A percentile compares a stretch with the other conserved stretches of the same genome.
Evolutionary conservation across 805 yeast genomes (phyloP).

Genomic region (Vanderwaltozyma yarrowii): DNA sequence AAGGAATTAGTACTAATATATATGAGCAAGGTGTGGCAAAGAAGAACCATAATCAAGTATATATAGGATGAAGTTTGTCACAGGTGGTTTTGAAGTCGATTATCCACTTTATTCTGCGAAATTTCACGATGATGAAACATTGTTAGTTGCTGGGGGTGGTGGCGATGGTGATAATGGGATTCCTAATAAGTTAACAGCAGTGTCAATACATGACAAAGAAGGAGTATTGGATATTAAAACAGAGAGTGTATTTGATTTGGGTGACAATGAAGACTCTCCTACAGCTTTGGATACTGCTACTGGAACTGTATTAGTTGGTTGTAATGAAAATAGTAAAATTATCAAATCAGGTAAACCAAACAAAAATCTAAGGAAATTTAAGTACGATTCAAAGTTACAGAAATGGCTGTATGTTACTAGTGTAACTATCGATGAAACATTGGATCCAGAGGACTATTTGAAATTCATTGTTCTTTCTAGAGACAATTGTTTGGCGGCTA

Average conservation of each 20-base stretch:
- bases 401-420: constrained; percentile 32
- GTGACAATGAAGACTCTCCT: constrained; percentile 74
- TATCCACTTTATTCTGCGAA: constrained; percentile 76
- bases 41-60: too few relatives aligned
- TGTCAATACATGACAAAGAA: constrained; percentile 45
- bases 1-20: too few relatives aligned
- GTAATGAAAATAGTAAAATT: constrained; percentile 55
- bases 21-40: too few relatives aligned
- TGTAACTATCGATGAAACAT: constrained; percentile 3
- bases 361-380: constrained; percentile 63
- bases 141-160: constrained; percentile 85
- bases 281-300: constrained; percentile 54
- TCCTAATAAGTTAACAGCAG: constrained; percentile 68
- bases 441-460: too few relatives aligned
- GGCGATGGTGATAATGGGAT: constrained; percentile 89
- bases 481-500: constrained; percentile 52
- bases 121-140: constrained; percentile 47
- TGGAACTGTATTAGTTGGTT: constrained; percentile 55
- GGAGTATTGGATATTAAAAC: constrained; percentile 40
- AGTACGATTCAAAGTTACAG: too few relatives aligned
- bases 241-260: constrained; percentile 50
- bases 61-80: constrained; percentile 17
- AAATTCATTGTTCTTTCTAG: constrained; percentile 21
- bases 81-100: constrained; percentile 32
- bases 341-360: constrained; percentile 49